These are phyloP conservation scores for Boletus pseudopeckii DNA, from an alignment of 768 basidiomycete genomes.

Conservation along the genomic window DNA sequence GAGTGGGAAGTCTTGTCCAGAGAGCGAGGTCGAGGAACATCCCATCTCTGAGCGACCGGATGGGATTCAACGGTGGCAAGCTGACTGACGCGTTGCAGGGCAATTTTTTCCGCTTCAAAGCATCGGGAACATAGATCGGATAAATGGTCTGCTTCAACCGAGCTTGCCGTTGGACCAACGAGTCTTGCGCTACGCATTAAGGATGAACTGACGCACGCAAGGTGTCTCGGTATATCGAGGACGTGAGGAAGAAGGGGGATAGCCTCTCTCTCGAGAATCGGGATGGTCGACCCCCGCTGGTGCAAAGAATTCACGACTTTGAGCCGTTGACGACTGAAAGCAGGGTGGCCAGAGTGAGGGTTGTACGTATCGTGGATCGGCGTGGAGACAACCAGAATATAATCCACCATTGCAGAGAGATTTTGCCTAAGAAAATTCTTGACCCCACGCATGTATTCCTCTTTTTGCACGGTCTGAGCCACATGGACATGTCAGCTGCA, in stretches of 20 bases:
- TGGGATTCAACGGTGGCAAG: slow-evolving; percentile 35
- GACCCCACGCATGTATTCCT: slow-evolving; percentile 78
- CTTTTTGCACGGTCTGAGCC: slow-evolving; percentile 60
- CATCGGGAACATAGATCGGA: slow-evolving; percentile 59
- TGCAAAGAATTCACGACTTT: slow-evolving; percentile 54
- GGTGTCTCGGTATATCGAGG: slow-evolving; percentile 74
- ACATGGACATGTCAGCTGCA: slow-evolving; percentile 1
- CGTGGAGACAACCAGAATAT: slow-evolving; percentile 69
- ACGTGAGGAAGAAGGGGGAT: slow-evolving; percentile 71
- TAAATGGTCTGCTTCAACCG: slow-evolving; percentile 36
- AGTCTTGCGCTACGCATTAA: slow-evolving; percentile 62
- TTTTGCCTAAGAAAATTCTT: slow-evolving; percentile 69
- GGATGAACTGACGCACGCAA: slow-evolving; percentile 72
- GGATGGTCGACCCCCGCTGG: slow-evolving; percentile 54
- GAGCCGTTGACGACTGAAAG: slow-evolving; percentile 49
- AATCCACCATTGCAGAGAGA: slow-evolving; percentile 71
- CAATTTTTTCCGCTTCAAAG: slow-evolving; percentile 67
- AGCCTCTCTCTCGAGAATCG: slow-evolving; percentile 61
- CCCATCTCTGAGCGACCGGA: slow-evolving; percentile 16
- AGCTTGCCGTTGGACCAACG: slow-evolving; percentile 36
- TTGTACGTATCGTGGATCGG: slow-evolving; percentile 33
- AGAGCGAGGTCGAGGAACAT: slow-evolving; percentile 3
- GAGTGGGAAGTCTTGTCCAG: slow-evolving; percentile 3
- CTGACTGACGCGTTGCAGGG: slow-evolving; percentile 63
- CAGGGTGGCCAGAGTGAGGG: slow-evolving; percentile 24